Evolutionary conservation across 768 basidiomycete species (phyloP), one percentile per base, ranked within the genome.

Genomic region (Galerina sulciceps): DNA sequence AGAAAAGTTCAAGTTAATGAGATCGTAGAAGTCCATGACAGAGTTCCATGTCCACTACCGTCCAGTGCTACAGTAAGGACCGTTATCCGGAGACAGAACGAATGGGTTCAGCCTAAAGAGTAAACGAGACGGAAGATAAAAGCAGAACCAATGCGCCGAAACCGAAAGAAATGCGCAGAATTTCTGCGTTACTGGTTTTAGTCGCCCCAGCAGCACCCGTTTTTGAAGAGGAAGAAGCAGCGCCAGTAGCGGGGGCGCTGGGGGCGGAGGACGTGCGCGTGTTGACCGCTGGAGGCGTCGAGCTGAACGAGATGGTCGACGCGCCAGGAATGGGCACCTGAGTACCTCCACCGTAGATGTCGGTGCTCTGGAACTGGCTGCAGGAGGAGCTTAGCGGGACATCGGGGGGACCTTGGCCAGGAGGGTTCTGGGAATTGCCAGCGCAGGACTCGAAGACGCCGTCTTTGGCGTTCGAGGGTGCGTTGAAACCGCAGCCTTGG

Each of bases 401-500:
- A 51, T 76, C 52, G 10, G 50, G 44, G 76, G 68, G 22, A 65
- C 65, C 22, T 61, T 69, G 60, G 77, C 78, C n/a, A 64, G 60
- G 18, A 76, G 71, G 31, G 64, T 69, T 64, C 76, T 77, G 6
- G 71, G 72, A 11, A 77, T 90, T 88, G 20, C 85, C 85, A 9
- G 81, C 67, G 75, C 92, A 94, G 8, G 79, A 73, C 57, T 85
- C 83, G 73, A 90, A 93, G 0, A 77, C 76, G 26, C 81, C 82
- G 44, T 86, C 76, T 47, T 79, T 69, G 36, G 88, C 88, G 35
- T 76, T 72, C 70, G 82, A 85, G 14, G 91, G 91, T 15, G 83
- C 87, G 69, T 92, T 93, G 78, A 86, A 92, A 2, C 60, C 66
- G 64, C 89, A 88, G 10, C 93, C 92, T 50, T 91, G 86, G 57